phyloP scores from a whole-genome alignment of 176 grass and related monocot species.

The Paspalum notatum region DNA sequence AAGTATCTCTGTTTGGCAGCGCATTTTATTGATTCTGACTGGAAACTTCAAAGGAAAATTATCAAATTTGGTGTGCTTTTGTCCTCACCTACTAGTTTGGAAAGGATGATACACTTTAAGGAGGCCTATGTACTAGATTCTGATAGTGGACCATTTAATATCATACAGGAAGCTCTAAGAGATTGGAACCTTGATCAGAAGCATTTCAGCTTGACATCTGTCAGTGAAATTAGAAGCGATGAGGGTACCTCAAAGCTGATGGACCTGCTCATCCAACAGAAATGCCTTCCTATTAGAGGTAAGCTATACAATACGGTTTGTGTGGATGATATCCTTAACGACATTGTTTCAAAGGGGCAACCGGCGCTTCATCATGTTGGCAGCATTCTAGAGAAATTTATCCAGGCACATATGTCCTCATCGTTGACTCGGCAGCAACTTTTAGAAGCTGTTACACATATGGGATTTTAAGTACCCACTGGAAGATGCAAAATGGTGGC shows the following conservation, averaged over 20 bases:
- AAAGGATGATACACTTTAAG: constrained; percentile 45
- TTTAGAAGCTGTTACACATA: constrained; percentile 16
- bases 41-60: constrained; percentile 51
- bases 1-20: constrained; percentile 45
- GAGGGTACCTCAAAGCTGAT: constrained; percentile 26
- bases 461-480: constrained; percentile 35
- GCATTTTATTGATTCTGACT: constrained; percentile 49
- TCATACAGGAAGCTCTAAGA: constrained; percentile 44
- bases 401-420: constrained; percentile 21
- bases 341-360: constrained; percentile 39
- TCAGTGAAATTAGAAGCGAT: constrained; percentile 33
- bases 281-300: constrained; percentile 42
- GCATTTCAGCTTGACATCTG: constrained; percentile 47
- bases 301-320: constrained; percentile 41
- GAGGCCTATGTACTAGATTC: constrained; percentile 33
- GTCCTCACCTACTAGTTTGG: constrained; percentile 26
- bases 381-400: constrained; percentile 31
- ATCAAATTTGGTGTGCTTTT: constrained; percentile 46
- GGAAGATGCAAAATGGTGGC: constrained; percentile 49
- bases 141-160: constrained; percentile 31
- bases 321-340: constrained; percentile 45
- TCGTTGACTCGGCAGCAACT: constrained; percentile 21
- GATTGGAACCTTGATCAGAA: constrained; percentile 55
- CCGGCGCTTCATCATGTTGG: constrained; percentile 30
- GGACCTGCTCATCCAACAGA: constrained; percentile 33